These are phyloP conservation scores for Pythium aquatile DNA, from an alignment of 352 stramenopile species.

Conservation along the genomic window DNA sequence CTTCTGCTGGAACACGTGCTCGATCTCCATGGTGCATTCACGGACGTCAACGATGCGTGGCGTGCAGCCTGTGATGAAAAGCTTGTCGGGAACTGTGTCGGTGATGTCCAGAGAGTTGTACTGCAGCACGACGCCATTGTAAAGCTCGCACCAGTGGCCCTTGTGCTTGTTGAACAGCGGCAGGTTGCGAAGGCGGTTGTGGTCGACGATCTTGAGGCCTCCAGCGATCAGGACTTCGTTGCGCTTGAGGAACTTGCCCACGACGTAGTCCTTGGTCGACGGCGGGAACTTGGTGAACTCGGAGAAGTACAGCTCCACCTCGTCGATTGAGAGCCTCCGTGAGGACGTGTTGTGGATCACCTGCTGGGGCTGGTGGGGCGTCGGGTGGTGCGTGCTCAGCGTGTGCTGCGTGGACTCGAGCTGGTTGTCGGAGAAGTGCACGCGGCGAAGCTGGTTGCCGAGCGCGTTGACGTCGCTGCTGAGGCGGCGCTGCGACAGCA, in stretches of 20 bases:
- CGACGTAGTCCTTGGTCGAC: conserved; percentile 23
- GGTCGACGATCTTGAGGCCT: conserved; percentile 36
- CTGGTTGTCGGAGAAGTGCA: conserved; percentile 46
- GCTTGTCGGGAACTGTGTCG: conserved; percentile 49
- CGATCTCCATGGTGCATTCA: conserved; percentile 49
- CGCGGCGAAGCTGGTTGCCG: conserved; percentile 27
- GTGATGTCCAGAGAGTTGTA: conserved; percentile 55
- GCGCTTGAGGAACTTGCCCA: conserved; percentile 40
- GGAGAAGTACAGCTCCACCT: conserved; percentile 28
- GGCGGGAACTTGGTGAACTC: conserved; percentile 26
- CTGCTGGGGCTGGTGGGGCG: conserved; percentile 20
- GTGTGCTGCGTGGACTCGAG: conserved; percentile 26
- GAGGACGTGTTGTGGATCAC: conserved; percentile 29
- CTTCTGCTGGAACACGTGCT: conserved; percentile 58
- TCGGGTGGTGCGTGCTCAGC: conserved; percentile 23
- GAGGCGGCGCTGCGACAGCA: conserved; percentile 8
- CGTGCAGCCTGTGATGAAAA: conserved; percentile 37
- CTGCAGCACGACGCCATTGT: conserved; percentile 64
- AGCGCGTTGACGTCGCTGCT: conserved; percentile 20
- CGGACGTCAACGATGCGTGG: conserved; percentile 55
- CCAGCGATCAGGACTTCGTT: conserved; percentile 54
- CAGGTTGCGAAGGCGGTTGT: conserved; percentile 10
- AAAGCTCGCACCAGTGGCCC: conserved; percentile 62
- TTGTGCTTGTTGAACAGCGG: conserved; percentile 13
- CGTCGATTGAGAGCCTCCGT: conserved; percentile 22